phyloP scores from a whole-genome alignment of 306 rosid species.

The Ormosia semicastrata region DNA sequence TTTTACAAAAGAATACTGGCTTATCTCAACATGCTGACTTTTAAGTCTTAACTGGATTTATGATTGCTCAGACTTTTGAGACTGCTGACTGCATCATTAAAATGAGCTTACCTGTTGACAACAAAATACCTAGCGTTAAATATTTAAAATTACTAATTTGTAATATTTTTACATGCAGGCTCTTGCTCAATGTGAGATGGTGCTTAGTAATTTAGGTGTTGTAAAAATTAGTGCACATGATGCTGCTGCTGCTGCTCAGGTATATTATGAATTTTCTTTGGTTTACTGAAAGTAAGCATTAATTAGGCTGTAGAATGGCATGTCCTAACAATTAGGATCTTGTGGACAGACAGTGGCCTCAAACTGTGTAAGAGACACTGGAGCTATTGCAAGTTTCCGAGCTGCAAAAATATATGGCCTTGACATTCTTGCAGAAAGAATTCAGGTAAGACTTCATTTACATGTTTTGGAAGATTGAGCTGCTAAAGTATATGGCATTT shows the following conservation, averaged over 20 bases:
- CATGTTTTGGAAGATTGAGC: conserved; percentile 6
- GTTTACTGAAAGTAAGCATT: conserved; percentile 8
- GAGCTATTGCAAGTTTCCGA: conserved; percentile 85
- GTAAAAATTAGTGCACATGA: conserved; percentile 56
- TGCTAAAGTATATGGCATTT: neutral
- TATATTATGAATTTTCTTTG: conserved; percentile 31
- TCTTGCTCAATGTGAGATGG: conserved; percentile 68
- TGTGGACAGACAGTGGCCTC: conserved; percentile 64
- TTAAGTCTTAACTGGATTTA: neutral
- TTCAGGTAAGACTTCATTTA: conserved; percentile 56
- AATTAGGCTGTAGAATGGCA: conserved; percentile 10
- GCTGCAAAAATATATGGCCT: conserved; percentile 87
- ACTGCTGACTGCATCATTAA: neutral
- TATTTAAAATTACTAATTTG: neutral
- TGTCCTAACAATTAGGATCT: conserved; percentile 23
- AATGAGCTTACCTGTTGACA: conserved; percentile 15
- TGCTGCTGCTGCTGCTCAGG: conserved; percentile 90
- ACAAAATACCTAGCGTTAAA: neutral
- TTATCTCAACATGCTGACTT: neutral
- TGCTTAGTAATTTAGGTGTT: conserved; percentile 55
- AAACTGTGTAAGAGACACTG: conserved; percentile 52
- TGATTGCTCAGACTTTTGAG: neutral
- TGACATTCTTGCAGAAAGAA: conserved; percentile 59
- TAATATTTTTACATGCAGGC: conserved; percentile 60
- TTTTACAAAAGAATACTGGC: neutral